Conservation (phyloP, 2,329 filamentous ascomycete species). For the Zasmidium cellare region DNA sequence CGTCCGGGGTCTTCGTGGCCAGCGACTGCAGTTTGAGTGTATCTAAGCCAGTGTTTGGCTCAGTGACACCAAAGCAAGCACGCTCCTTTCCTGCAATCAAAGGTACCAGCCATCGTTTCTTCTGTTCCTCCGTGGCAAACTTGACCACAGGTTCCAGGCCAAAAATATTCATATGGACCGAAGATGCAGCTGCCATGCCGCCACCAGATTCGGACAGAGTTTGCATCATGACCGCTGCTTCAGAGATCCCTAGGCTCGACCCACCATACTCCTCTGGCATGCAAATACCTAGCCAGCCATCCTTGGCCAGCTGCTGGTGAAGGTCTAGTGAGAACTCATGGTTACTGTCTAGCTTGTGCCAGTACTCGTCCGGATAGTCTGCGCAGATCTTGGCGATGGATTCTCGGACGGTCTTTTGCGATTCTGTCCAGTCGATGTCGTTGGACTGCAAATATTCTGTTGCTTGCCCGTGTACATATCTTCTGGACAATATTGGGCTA, state of each 20-base stretch:
- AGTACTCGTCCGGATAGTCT: constrained; percentile 45
- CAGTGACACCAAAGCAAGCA: constrained; percentile 60
- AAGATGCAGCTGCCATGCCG: constrained; percentile 44
- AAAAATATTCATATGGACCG: constrained; percentile 52
- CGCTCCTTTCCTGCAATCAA: constrained; percentile 43
- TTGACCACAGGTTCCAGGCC: constrained; percentile 48
- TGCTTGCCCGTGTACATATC: constrained; percentile 18
- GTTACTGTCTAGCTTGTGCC: constrained; percentile 40
- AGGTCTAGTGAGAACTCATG: constrained; percentile 48
- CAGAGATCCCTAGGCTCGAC: constrained; percentile 42
- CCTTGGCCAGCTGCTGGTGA: constrained; percentile 40
- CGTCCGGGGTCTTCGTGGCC: constrained; percentile 34
- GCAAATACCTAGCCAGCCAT: constrained; percentile 49
- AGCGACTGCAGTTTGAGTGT: constrained; percentile 43
- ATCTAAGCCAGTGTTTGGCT: constrained; percentile 36
- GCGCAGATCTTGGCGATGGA: constrained; percentile 47
- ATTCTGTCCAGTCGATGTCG: constrained; percentile 41
- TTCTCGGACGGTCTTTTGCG: constrained; percentile 44
- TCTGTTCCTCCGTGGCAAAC: constrained; percentile 46
- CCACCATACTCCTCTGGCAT: constrained; percentile 46
- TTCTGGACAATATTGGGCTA: not conserved
- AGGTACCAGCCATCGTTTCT: constrained; percentile 40
- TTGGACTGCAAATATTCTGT: constrained; percentile 32
- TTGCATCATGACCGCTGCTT: constrained; percentile 51
- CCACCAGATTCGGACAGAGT: constrained; percentile 48